Conservation (phyloP, 805 yeast species). For the Candida fluviatilis region DNA sequence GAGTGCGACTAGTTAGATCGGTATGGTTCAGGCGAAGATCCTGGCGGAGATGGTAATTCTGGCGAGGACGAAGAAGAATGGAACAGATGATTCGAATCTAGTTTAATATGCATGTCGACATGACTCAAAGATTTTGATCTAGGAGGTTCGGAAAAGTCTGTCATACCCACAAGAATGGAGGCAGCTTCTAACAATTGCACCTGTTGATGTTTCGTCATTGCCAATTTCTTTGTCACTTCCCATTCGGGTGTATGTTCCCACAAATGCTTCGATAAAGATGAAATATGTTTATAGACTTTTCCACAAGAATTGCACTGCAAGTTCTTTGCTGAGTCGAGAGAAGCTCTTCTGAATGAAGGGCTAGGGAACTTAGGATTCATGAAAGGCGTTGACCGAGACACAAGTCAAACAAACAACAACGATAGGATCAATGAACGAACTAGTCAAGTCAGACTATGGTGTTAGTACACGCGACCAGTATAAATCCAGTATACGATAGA, state of each 20-base stretch:
- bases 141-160: slow-evolving; percentile 25
- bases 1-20: no score
- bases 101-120: background rate
- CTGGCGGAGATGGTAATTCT: background rate
- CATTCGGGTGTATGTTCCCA: slow-evolving; percentile 97
- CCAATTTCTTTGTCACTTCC: slow-evolving; percentile 77
- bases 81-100: background rate
- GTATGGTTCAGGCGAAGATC: background rate
- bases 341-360: background rate
- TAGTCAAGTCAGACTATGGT: no score
- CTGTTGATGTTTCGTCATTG: slow-evolving; percentile 84
- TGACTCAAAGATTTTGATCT: slow-evolving; percentile 2
- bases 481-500: no score
- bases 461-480: no score
- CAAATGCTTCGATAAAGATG: slow-evolving; percentile 80
- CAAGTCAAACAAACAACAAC: no score
- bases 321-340: background rate
- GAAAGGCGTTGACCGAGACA: no score
- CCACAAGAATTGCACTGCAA: slow-evolving; percentile 47
- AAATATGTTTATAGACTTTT: slow-evolving; percentile 84
- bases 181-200: slow-evolving; percentile 80
- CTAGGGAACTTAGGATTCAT: background rate
- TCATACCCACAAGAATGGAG: slow-evolving; percentile 73
- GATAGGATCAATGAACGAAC: no score
- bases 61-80: background rate